Base-by-base conservation (phyloP, 805 yeast species). In the Ogataea paraovalis region DNA sequence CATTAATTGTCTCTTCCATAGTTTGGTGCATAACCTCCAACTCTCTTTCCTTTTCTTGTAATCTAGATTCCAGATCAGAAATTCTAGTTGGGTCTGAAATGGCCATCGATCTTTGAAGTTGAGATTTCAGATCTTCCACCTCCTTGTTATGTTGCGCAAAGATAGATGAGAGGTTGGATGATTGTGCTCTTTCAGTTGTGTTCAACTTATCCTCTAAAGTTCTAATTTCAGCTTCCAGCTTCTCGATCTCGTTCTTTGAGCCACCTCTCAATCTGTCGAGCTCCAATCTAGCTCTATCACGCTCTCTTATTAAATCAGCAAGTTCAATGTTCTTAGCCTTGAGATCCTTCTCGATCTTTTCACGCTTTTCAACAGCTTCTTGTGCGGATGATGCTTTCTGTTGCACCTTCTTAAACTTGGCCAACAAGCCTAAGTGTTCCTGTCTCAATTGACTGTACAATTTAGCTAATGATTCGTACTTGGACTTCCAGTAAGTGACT, bases 381-480 rank as follows among this genome's bases (percentile, higher is more conserved):
- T 89, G 96, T 10, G 97, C 97, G 55, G 80, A 74, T 13, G 90
- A 85, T 2, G 94, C 95, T 67, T 87, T 87, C 55, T 88, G 87
- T 67, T 89, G 95, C 41, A 84, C 75, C 56, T 85, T 83, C 63
- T 91, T 90, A 62, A 84, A 84, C 61, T 84, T 85, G 44, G 85
- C 75, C 61, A 91, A 74, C 47, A 90, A 68, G 52, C 83, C 85
- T 59, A 91, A 74, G 62, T 91, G 97, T 67, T 91, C 97, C 67
- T 87, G 95, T 61, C 97, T 84, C 56, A 91, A 73, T 67, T 90
- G 96, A 2, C 96, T 83, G 65, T 91, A 91, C 54, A 91, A 73
- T 60, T 88, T 88, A 5, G 97, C 97, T 52, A 91, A 74, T 0
- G 94, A 77, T 61, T 90, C 96, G 67, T 91, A 91, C 69, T 91